Evolutionary conservation across 495 filamentous ascomycete genomes (phyloP), one percentile per base, ranked within the genome.

Genomic region (Penicillium turbatum): DNA sequence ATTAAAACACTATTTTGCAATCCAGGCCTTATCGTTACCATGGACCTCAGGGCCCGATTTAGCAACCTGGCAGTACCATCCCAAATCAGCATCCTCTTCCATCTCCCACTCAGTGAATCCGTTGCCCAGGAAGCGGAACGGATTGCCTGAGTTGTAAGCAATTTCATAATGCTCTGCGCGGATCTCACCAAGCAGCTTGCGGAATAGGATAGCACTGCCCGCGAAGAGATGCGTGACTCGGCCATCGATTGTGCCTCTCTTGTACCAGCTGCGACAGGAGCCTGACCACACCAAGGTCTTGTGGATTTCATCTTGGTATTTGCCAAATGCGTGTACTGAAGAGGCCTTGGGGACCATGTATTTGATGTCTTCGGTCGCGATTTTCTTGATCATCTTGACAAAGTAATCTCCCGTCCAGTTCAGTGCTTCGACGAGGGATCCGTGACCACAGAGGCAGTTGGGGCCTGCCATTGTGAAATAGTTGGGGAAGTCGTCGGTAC

Each of bases 71-170:
- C 66, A 54, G 53, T 69, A 68, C 54, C 56, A 68, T 35, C 63
- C 50, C 54, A 68, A 30, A 57, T 68, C 65, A 51, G 52, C 56
- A 6, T 54, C 55, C 43, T 61, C 54, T 2, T 49, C 47, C 57
- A 57, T 57, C 50, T 69, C 66, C 38, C 53, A 63, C 51, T 59
- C 64, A 29, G 64, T 49, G 32, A 55, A 68, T 11, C 79, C 79
- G 63, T 78, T 79, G 1, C 79, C 79, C 57, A 81, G 48, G 61
- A 73, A 80, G n/a, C 65, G 52, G 58, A 81, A 80, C 3, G 71
- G 55, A 54, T 82, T 81, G 1, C 53, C 51, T 17, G 66, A 64
- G 7, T 62, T 59, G 49, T 79, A 78, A 55, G 69, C 66, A 52
- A 79, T 61, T 8, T 78, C 70, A 61, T 71, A 82, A 51, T 82